Conservation (phyloP, 139 green algal species). For the Trebouxia sp. region DNA sequence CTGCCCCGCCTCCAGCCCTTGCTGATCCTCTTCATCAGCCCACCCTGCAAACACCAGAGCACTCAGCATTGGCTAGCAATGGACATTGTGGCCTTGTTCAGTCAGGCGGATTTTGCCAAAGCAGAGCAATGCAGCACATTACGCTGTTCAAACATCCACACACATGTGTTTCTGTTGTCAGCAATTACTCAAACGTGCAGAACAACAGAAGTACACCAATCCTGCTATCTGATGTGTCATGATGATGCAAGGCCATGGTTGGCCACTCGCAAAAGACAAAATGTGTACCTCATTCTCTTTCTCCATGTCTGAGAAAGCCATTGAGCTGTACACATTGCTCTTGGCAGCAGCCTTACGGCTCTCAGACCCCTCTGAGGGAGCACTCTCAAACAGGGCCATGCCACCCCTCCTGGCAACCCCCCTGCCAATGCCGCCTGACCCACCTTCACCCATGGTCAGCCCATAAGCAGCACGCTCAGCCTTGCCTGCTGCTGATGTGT, state of each 20-base stretch:
- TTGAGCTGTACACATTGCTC: slow-evolving; percentile 11
- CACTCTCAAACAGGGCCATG: background rate
- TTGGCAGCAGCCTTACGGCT: background rate
- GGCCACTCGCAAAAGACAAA: too few relatives aligned
- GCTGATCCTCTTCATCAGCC: slow-evolving; percentile 19
- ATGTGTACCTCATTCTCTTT: slow-evolving; percentile 3
- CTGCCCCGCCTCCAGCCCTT: slow-evolving; percentile 12
- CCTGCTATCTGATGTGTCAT: background rate
- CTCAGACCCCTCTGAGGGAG: background rate
- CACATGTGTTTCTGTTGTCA: background rate
- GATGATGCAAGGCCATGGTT: too few relatives aligned
- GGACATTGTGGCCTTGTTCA: background rate
- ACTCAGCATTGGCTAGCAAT: background rate
- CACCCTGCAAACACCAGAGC: background rate
- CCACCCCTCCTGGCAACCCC: background rate
- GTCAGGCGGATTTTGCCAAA: background rate
- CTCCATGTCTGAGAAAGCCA: slow-evolving; percentile 9
- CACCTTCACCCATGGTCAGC: slow-evolving; percentile 14
- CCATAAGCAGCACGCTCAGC: background rate
- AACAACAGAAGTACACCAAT: background rate
- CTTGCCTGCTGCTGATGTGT: background rate
- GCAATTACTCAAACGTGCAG: background rate
- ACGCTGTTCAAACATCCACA: background rate
- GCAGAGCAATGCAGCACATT: background rate
- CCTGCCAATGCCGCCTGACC: background rate